phyloP scores from a whole-genome alignment of 2,329 filamentous ascomycete species.

The Nemania bipapillata region DNA sequence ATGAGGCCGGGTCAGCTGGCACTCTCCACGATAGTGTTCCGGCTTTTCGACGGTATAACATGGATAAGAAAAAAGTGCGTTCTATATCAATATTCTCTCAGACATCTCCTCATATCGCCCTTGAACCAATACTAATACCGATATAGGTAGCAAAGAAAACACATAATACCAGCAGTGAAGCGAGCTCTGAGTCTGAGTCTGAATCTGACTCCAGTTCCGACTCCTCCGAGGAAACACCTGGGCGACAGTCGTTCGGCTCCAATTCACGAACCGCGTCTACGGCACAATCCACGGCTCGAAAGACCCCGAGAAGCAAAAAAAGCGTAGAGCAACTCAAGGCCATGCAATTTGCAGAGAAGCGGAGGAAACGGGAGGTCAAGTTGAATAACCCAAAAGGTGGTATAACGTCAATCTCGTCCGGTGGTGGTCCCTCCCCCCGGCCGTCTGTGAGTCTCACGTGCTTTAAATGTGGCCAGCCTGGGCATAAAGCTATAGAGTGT shows the following conservation, averaged over 20 bases:
- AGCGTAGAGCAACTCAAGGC: constrained; percentile 61
- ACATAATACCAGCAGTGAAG: constrained; percentile 51
- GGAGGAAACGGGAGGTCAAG: constrained; percentile 73
- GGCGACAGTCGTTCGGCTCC: constrained; percentile 55
- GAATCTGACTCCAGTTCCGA: constrained; percentile 43
- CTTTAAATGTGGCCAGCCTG: constrained; percentile 69
- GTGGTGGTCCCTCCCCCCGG: constrained; percentile 52
- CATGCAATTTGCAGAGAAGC: constrained; percentile 65
- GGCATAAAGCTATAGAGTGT: constrained; percentile 62
- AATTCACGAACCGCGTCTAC: constrained; percentile 53
- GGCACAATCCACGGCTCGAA: constrained; percentile 51
- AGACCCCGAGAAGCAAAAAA: constrained; percentile 58
- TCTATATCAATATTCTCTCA: neutral
- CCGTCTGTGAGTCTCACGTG: constrained; percentile 59
- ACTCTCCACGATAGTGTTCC: constrained; percentile 35
- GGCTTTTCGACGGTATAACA: constrained; percentile 50
- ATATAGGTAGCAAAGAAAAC: constrained; percentile 47
- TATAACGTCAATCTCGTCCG: constrained; percentile 69
- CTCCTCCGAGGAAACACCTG: constrained; percentile 38
- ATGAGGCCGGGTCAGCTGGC: constrained; percentile 40
- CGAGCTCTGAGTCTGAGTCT: constrained; percentile 54
- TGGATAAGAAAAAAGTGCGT: constrained; percentile 49
- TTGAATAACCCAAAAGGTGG: constrained; percentile 62
- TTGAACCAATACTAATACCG: constrained; percentile 47
- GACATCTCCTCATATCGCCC: neutral